Evolutionary conservation across 345 rosid genomes (phyloP).

Genomic region (Eucalyptus curtisii): DNA sequence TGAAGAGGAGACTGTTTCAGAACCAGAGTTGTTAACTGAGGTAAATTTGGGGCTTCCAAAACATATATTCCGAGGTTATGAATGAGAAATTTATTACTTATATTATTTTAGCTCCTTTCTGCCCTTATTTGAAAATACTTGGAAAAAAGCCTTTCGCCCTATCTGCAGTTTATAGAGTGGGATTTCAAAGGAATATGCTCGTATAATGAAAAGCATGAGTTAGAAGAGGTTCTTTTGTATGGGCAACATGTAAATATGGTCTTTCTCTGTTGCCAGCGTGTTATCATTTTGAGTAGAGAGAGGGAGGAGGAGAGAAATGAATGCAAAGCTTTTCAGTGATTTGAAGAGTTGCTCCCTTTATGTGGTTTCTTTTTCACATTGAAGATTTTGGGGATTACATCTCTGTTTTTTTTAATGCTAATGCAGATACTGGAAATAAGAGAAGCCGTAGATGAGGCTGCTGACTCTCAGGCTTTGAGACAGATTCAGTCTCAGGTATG

Average conservation of each 20-base stretch:
- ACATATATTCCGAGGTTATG: neutral
- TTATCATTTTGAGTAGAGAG: neutral
- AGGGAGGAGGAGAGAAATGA: neutral
- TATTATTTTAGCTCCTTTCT: neutral
- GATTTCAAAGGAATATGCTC: neutral
- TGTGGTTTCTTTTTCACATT: neutral
- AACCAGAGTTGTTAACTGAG: slow-evolving; percentile 68
- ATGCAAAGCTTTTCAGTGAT: neutral
- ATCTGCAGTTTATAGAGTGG: neutral
- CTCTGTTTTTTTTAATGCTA: neutral
- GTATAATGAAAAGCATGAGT: neutral
- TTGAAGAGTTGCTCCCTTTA: neutral
- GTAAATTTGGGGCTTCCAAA: slow-evolving; percentile 12
- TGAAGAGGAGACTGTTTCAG: slow-evolving; percentile 88
- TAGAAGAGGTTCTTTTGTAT: neutral
- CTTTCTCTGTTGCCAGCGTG: neutral
- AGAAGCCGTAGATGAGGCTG: slow-evolving; percentile 80
- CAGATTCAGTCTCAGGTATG: slow-evolving; percentile 54
- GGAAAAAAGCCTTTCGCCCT: neutral
- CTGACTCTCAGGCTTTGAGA: slow-evolving; percentile 39
- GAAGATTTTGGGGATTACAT: neutral
- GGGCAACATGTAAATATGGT: neutral
- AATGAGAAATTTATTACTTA: neutral
- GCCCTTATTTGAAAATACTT: neutral
- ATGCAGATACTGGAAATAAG: slow-evolving; percentile 85